Evolutionary conservation across 345 rosid genomes (phyloP), one percentile per base, ranked within the genome.

Genomic region (Pistacia integerrima): DNA sequence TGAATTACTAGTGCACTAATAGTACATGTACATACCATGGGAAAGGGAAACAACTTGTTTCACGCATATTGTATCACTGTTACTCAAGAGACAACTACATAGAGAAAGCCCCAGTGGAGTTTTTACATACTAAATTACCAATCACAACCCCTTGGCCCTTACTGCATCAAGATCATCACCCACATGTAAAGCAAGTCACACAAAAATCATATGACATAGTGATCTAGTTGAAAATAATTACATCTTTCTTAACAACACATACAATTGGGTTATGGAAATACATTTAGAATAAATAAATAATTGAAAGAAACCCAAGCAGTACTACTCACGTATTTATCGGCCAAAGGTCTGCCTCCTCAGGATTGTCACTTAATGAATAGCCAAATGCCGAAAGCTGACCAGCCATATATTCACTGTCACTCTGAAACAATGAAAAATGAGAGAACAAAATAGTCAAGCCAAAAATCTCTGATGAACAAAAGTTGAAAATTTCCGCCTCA

Each of bases 321-420:
- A 36, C 59, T 28, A 55, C 90, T 87, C 79, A 96, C 97, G 99
- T 93, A 82, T 93, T 96, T 70, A 92, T 92, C 78, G 92, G 87
- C 99, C 99, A 96, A 59, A 96, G 65, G 87, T 93, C 94, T 78
- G 93, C 97, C 41, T 92, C 94, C 77, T 92, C 97, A 38, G 97
- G 94, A 75, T 77, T 86, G n/a, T 93, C 98, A 20, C 87, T 88
- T 74, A 96, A 85, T 14, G 87, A 83, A 86, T 93, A 96, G 65
- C 99, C 98, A 67, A 90, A 96, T 64, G 98, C 91, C 73, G 97
- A 90, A 77, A 96, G 93, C 88, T 93, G 98, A 68, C 99, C 98
- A 28, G 94, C 97, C 99, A 96, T 96, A 83, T 96, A 96, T 84
- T 96, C 98, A 85, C 97, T 93, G 79, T 96, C 99, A 87, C 98